Base-by-base conservation (phyloP, 176 grass and related monocot genomes). In the Oryza glaberrima region DNA sequence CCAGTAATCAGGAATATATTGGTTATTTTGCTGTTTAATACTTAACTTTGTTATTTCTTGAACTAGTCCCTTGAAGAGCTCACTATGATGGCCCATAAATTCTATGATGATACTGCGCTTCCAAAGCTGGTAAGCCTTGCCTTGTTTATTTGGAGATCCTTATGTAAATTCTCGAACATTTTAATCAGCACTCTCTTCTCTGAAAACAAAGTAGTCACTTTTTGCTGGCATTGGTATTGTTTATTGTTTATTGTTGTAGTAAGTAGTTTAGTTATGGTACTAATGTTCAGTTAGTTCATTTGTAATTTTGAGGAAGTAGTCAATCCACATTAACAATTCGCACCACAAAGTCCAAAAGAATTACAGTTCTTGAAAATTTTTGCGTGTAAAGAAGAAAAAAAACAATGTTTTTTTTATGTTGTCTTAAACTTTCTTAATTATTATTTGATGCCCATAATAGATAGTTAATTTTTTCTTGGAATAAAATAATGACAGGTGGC, bases 61-160 rank as follows among this genome's bases (percentile, higher is more conserved):
- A 88, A 87, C 56, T 80, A 96, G 94, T 91, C 97, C 72, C 84
- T 90, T 65, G 94, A 96, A 61, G 94, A 99, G 79, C 91, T 99
- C 63, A 86, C 87, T 70, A 77, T 90, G 85, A 96, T 99, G 97
- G 94, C 91, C 60, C 90, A 96, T 69, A 88, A 84, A 82, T 99
- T 89, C 73, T 96, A 94, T 86, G 90, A 94, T 92, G 94, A 99
- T 52, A 88, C 91, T 34, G 97, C 94, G 36, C 97, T 99, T 87
- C 94, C 97, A 73, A 99, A 94, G 76, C 92, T 99, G 92, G 97
- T 99, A 96, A 83, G 61, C 13, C 20, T 81, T 89, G 22, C 65
- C 10, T 78, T 77, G 32, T 35, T 13, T 90, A 77, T 65, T 88
- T 34, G 5, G 54, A 54, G 20, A 80, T 72, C 40, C 80, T 79